A percentile compares a stretch with the other conserved stretches of the same genome.
Evolutionary conservation across 257 asterid genomes (phyloP).

Genomic region (Fraxinus quadrangulata): DNA sequence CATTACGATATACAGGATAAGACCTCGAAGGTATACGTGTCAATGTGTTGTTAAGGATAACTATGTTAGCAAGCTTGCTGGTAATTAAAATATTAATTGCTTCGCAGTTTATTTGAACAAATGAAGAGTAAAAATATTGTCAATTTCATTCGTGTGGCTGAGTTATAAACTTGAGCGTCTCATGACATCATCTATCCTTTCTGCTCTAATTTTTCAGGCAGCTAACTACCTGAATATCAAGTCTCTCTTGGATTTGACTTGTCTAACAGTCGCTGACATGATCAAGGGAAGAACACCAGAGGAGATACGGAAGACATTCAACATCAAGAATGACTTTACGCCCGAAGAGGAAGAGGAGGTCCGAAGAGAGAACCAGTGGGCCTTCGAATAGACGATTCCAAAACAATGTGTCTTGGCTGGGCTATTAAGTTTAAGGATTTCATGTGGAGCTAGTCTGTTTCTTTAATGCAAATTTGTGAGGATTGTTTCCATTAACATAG

Average conservation of each 20-base stretch:
- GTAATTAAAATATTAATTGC: background rate
- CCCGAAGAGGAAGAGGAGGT: conserved; percentile 10
- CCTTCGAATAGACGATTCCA: background rate
- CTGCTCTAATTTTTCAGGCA: background rate
- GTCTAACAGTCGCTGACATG: background rate
- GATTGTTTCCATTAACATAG: background rate
- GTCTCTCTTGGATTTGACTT: conserved; percentile 2
- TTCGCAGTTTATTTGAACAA: background rate
- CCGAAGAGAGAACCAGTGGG: conserved; percentile 14
- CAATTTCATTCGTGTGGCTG: background rate
- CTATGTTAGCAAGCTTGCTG: background rate
- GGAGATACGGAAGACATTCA: conserved; percentile 8
- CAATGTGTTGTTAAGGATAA: background rate
- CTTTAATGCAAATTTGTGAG: background rate
- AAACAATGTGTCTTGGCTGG: background rate
- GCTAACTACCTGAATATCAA: conserved; percentile 18
- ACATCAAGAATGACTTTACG: conserved; percentile 1
- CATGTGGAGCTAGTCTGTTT: background rate
- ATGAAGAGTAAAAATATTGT: background rate
- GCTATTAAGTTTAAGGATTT: background rate
- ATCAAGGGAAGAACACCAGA: background rate
- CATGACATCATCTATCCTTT: background rate
- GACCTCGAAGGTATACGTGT: background rate
- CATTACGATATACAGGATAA: background rate
- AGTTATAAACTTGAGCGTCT: background rate